Percentiles rank a stretch among this genome's conserved stretches.
These are phyloP conservation scores for Trypanosoma rangeli DNA, from an alignment of 208 protist species.

Conservation along the genomic window DNA sequence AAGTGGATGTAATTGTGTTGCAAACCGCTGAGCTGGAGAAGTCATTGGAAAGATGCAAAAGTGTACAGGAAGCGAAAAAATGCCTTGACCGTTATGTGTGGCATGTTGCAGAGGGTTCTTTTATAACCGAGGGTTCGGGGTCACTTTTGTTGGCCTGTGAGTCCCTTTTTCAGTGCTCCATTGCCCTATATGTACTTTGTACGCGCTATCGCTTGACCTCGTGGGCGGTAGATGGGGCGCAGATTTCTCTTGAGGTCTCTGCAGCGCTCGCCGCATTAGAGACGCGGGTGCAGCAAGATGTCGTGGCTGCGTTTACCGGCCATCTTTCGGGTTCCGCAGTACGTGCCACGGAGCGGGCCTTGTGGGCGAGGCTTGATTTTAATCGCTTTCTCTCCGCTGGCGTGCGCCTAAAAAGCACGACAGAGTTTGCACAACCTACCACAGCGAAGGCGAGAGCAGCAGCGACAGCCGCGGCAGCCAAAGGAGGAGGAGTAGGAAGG, in stretches of 20 bases:
- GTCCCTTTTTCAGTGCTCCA: conserved; percentile 33
- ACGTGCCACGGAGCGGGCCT: conserved; percentile 53
- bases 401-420: not conserved
- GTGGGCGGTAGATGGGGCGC: conserved; percentile 60
- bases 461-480: not conserved
- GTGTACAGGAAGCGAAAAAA: conserved; percentile 73
- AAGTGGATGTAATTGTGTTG: conserved; percentile 75
- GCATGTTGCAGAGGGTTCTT: conserved; percentile 64
- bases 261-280: conserved; percentile 67
- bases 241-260: conserved; percentile 63
- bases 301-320: conserved; percentile 58
- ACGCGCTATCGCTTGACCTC: conserved; percentile 62
- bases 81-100: conserved; percentile 79
- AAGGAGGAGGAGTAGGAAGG: not conserved
- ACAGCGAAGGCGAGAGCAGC: not conserved
- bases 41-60: conserved; percentile 41
- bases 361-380: conserved; percentile 84
- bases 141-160: conserved; percentile 49
- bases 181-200: conserved; percentile 63
- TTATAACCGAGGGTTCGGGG: conserved; percentile 59
- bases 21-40: conserved; percentile 41
- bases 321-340: conserved; percentile 49
- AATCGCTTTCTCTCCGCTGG: conserved; percentile 62
- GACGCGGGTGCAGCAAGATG: conserved; percentile 61
- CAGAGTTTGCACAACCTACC: conserved; percentile 14